Evolutionary conservation across 2,329 filamentous ascomycete genomes (phyloP).

Genomic region (Penicillium sp.): DNA sequence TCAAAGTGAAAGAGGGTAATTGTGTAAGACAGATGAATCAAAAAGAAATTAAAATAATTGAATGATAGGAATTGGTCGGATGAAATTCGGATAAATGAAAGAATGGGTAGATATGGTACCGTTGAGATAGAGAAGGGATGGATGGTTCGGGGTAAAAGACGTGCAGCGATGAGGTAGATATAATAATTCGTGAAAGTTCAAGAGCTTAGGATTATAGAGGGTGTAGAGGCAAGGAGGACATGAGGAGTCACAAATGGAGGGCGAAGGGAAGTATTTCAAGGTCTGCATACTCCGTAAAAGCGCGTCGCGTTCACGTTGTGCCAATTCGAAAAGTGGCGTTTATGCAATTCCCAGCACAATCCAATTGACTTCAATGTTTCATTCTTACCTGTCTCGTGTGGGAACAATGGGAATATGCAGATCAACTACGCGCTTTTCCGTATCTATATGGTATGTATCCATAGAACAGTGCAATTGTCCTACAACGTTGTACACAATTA

Average conservation of each 20-base stretch:
- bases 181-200: conserved; percentile 4
- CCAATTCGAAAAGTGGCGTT: conserved; percentile 6
- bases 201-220: neutral
- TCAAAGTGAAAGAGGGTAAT: neutral
- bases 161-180: conserved; percentile 8
- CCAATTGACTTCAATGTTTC: conserved; percentile 3
- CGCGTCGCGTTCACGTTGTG: conserved; percentile 23
- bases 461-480: neutral
- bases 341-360: conserved; percentile 7
- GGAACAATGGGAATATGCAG: neutral
- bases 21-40: neutral
- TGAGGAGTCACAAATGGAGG: conserved; percentile 12
- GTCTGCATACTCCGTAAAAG: conserved; percentile 5
- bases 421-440: conserved; percentile 1
- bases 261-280: conserved; percentile 22
- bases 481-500: neutral
- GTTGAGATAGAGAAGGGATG: conserved; percentile 1
- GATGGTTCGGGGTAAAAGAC: neutral
- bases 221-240: conserved; percentile 5
- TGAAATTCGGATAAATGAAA: conserved; percentile 1
- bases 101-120: conserved; percentile 3
- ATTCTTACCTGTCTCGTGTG: neutral
- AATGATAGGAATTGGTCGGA: conserved; percentile 9
- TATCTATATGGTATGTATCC: neutral
- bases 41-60: neutral